These are phyloP conservation scores for Saccharomycopsis sp. DNA, from an alignment of 805 yeast genomes.

Conservation along the genomic window DNA sequence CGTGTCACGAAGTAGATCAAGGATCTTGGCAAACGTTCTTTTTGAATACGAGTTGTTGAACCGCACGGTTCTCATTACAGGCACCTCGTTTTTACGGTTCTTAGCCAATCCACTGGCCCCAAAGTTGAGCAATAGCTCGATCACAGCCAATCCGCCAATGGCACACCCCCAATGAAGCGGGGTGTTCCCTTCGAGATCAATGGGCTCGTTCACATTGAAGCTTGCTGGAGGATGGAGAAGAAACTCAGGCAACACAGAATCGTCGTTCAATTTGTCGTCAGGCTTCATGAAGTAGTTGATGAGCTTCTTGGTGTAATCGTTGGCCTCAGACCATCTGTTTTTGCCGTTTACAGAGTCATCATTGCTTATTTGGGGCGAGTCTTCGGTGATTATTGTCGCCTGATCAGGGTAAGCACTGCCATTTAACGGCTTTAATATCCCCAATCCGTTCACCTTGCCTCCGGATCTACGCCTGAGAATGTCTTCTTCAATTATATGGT, in stretches of 20 bases:
- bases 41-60: conserved; percentile 85
- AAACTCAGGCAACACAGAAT: conserved; percentile 50
- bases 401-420: not conserved
- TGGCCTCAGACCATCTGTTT: conserved; percentile 28
- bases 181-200: conserved; percentile 92
- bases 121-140: conserved; percentile 64
- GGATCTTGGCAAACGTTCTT: conserved; percentile 70
- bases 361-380: conserved; percentile 18
- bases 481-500: not conserved
- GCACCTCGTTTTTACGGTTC: conserved; percentile 76
- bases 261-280: conserved; percentile 41
- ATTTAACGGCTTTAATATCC: not conserved
- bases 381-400: conserved; percentile 3
- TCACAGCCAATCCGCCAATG: conserved; percentile 76
- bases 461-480: not conserved
- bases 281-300: conserved; percentile 50
- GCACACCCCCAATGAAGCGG: conserved; percentile 98
- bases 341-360: conserved; percentile 5
- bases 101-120: conserved; percentile 63
- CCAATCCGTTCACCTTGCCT: not conserved
- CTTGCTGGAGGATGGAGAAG: conserved; percentile 56
- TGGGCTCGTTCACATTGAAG: conserved; percentile 65
- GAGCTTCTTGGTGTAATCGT: conserved; percentile 38
- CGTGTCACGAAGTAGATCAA: conserved; percentile 70
- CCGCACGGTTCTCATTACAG: conserved; percentile 74